Conservation (phyloP, 345 rosid species). For the Linum tenue region DNA sequence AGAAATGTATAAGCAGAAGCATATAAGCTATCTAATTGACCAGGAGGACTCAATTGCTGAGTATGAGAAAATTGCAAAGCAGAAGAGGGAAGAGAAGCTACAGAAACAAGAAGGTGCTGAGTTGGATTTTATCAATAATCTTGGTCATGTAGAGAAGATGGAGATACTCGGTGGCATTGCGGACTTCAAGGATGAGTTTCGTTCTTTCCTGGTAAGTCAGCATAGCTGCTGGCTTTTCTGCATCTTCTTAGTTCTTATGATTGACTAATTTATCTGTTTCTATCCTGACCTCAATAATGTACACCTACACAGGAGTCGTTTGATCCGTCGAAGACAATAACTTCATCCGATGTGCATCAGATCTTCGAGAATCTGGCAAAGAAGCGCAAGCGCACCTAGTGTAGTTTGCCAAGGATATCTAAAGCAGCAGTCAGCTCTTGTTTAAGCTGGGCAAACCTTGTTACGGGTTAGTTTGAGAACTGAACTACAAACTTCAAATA, state of each 20-base stretch:
- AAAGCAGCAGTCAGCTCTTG: not conserved
- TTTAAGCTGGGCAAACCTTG: not conserved
- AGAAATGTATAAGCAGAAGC: conserved; percentile 50
- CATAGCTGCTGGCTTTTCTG: not conserved
- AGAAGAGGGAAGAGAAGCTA: conserved; percentile 80
- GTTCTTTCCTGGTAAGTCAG: conserved; percentile 53
- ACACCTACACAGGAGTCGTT: conserved; percentile 45
- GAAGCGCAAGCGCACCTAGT: conserved; percentile 55
- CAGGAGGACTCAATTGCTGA: conserved; percentile 81
- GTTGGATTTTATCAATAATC: conserved; percentile 47
- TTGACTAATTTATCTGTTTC: not conserved
- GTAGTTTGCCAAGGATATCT: conserved; percentile 10
- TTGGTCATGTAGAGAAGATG: conserved; percentile 85
- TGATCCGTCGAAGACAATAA: conserved; percentile 79
- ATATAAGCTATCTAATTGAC: conserved; percentile 55
- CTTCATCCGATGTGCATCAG: conserved; percentile 67
- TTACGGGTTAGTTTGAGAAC: conserved; percentile 11
- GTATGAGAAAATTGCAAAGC: conserved; percentile 79
- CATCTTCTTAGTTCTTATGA: not conserved
- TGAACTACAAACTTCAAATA: not conserved
- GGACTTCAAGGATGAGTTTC: conserved; percentile 69
- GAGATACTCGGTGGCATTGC: conserved; percentile 81
- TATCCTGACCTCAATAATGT: not conserved
- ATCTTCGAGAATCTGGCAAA: conserved; percentile 86
- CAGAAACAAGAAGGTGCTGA: conserved; percentile 74